Base-by-base conservation (phyloP, 2,329 filamentous ascomycete species). In the Botrytis fabae region DNA sequence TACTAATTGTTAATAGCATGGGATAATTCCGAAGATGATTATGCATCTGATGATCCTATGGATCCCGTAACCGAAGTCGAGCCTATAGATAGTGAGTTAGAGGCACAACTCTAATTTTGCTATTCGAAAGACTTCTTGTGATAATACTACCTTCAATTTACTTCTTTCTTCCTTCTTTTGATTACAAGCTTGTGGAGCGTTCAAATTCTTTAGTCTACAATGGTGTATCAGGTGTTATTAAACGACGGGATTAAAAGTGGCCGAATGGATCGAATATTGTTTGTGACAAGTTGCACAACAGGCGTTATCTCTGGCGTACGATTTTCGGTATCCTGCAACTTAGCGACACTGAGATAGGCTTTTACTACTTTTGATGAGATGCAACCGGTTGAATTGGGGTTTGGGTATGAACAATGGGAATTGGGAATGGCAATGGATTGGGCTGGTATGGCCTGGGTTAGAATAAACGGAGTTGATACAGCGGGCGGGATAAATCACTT, bases 31-130 rank as follows among this genome's bases (percentile, higher is more conserved):
- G 80, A 81, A 59, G 79, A 74, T 6, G 79, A 79, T 38, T 80
- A 81, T 76, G 85, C 80, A 63, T 89, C 87, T 65, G 89, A 87
- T 10, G 87, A 89, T 46, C 84, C 84, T 73, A 83, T 87, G 79
- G 87, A 88, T 73, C 84, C 84, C 75, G 79, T 87, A 70, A 82
- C 83, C 59, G 86, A 86, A 70, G 80, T 85, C 76, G 83, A 85
- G 76, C 83, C 84, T 75, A 80, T 82, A 62, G 81, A 82, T 68
- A 81, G 80, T 61, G 70, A 69, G 75, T n/a, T 68, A 18, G 83
- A 83, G 72, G 76, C 74, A 63, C 70, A 71, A 42, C 73, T 71
- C 32, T 74, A 59, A 72, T 32, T n/a, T 18, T 38, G 51, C 61
- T 20, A 42, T 70, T 16, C 60, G 72, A 66, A 68, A 32, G 71